A percentile compares a stretch with the other conserved stretches of the same genome.
phyloP scores from a whole-genome alignment of 1,284 basidiomycete genomes.

The Ustilago sp. region DNA sequence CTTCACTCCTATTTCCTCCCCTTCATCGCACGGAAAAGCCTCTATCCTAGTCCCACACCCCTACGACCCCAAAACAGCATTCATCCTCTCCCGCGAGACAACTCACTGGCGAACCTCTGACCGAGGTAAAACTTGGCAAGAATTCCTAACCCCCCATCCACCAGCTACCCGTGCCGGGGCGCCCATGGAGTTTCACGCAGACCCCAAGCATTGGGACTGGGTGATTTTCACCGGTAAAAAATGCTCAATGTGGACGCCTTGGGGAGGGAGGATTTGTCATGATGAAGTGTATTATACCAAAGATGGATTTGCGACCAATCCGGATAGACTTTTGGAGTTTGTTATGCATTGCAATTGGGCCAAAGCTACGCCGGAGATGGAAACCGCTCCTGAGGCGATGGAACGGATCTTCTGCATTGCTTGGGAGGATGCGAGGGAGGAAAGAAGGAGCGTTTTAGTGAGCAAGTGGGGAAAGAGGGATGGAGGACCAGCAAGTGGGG shows the following conservation, averaged over 20 bases:
- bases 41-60: conserved; percentile 87
- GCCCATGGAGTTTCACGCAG: conserved; percentile 66
- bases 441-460: conserved; percentile 4
- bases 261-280: conserved; percentile 61
- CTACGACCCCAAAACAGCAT: conserved; percentile 75
- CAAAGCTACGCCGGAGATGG: conserved; percentile 60
- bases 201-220: conserved; percentile 57
- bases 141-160: conserved; percentile 59
- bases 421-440: conserved; percentile 55
- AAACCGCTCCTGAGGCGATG: conserved; percentile 38
- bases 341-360: conserved; percentile 67
- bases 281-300: conserved; percentile 70
- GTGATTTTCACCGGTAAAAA: conserved; percentile 66
- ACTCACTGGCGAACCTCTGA: conserved; percentile 65
- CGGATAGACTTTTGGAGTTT: conserved; percentile 54
- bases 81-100: conserved; percentile 58
- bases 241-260: conserved; percentile 61
- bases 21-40: conserved; percentile 76
- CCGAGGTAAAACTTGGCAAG: conserved; percentile 65
- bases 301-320: conserved; percentile 60
- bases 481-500: conserved; percentile 5
- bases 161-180: conserved; percentile 54
- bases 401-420: conserved; percentile 66
- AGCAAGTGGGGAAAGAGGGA: neutral
- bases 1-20: conserved; percentile 77